Percentiles rank a stretch among this genome's conserved stretches.
phyloP scores from a whole-genome alignment of 2,329 filamentous ascomycete species.

The Claviceps sp. region DNA sequence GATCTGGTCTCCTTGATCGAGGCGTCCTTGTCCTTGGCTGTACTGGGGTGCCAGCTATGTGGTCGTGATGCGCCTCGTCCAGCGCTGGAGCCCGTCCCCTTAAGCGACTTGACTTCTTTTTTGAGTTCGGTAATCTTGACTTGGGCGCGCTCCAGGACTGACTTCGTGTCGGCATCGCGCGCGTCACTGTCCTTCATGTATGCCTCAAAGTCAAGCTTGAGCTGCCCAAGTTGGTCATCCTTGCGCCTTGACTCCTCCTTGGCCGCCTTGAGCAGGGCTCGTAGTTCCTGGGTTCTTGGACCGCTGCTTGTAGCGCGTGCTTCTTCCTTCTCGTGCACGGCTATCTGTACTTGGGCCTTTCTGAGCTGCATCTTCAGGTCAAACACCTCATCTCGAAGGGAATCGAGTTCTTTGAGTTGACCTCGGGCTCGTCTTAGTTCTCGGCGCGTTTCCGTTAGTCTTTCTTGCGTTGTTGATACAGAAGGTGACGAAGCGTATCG shows the following conservation, averaged over 20 bases:
- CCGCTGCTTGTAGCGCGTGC: slow-evolving; percentile 23
- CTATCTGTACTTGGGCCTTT: slow-evolving; percentile 22
- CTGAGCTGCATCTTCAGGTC: slow-evolving; percentile 38
- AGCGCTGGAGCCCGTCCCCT: slow-evolving; percentile 13
- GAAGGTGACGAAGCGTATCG: slow-evolving; percentile 21
- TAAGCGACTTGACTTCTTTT: slow-evolving; percentile 35
- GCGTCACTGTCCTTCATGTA: slow-evolving; percentile 40
- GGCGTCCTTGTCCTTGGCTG: not conserved
- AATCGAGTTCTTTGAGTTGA: slow-evolving; percentile 38
- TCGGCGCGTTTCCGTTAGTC: slow-evolving; percentile 36
- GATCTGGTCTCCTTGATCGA: slow-evolving; percentile 9
- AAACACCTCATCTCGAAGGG: slow-evolving; percentile 39
- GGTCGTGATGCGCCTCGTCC: slow-evolving; percentile 9
- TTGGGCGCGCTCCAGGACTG: slow-evolving; percentile 42
- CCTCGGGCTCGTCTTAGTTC: slow-evolving; percentile 41
- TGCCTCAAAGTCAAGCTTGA: slow-evolving; percentile 39
- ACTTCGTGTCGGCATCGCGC: slow-evolving; percentile 40
- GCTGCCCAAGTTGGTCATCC: slow-evolving; percentile 33
- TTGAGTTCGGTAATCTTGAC: slow-evolving; percentile 43
- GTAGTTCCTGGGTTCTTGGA: slow-evolving; percentile 23
- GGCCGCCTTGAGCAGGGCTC: slow-evolving; percentile 28
- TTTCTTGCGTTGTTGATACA: slow-evolving; percentile 37
- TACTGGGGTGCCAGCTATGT: slow-evolving; percentile 18
- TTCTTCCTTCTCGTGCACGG: slow-evolving; percentile 19
- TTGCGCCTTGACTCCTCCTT: slow-evolving; percentile 32